These are phyloP conservation scores for Erodium texanum DNA, from an alignment of 441 rosid species.

Conservation along the genomic window DNA sequence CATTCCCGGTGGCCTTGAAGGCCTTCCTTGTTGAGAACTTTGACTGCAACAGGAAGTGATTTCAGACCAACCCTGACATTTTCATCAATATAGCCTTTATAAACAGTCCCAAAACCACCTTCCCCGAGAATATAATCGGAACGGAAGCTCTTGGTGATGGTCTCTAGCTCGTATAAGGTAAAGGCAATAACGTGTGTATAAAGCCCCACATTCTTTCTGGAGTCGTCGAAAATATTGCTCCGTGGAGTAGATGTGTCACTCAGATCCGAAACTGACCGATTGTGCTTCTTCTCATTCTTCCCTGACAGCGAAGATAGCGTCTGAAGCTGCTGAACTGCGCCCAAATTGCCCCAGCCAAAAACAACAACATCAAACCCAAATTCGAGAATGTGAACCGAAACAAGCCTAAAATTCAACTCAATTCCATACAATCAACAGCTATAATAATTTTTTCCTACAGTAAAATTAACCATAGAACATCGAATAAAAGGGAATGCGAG, in stretches of 20 bases:
- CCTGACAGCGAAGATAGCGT: conserved; percentile 34
- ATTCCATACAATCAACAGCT: not conserved
- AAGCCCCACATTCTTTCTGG: conserved; percentile 54
- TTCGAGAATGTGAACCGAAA: not conserved
- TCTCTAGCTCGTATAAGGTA: conserved; percentile 83
- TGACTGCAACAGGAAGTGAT: conserved; percentile 66
- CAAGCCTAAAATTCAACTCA: not conserved
- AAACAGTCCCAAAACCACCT: conserved; percentile 71
- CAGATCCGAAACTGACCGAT: conserved; percentile 81
- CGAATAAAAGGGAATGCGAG: not conserved
- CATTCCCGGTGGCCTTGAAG: conserved; percentile 85
- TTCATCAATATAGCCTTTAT: conserved; percentile 73
- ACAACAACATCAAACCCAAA: not conserved
- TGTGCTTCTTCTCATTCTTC: conserved; percentile 53
- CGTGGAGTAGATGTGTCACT: conserved; percentile 76
- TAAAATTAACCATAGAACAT: not conserved
- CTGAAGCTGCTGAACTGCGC: conserved; percentile 72
- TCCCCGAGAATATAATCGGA: conserved; percentile 84
- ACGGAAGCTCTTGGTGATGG: conserved; percentile 95
- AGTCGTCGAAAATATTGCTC: conserved; percentile 43
- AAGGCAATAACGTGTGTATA: conserved; percentile 80
- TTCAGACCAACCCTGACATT: conserved; percentile 68
- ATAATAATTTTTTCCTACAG: not conserved
- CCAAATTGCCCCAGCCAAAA: conserved; percentile 1
- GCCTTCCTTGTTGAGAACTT: conserved; percentile 72